Percentiles rank a stretch among this genome's conserved stretches.
These are phyloP conservation scores for Syzygium jambos DNA, from an alignment of 345 rosid genomes.

Conservation along the genomic window DNA sequence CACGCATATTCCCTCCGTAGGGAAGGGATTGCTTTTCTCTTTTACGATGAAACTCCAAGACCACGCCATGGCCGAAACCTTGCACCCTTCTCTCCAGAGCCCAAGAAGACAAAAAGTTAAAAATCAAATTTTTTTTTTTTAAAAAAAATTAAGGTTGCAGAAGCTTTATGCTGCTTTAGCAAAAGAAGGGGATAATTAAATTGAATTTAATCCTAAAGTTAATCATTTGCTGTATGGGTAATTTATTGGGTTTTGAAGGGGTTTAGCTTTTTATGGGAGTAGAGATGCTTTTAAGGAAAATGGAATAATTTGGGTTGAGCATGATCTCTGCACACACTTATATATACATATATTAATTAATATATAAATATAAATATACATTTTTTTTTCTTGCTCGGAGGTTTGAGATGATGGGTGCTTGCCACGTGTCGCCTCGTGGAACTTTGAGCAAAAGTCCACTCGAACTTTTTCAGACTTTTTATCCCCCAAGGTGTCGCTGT, in stretches of 20 bases:
- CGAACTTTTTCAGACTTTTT: neutral
- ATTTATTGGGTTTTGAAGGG: neutral
- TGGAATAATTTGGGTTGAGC: slow-evolving; percentile 4
- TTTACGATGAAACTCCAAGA: slow-evolving; percentile 34
- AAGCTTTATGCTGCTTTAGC: slow-evolving; percentile 9
- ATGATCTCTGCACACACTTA: neutral
- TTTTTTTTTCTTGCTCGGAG: neutral
- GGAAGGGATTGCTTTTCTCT: slow-evolving; percentile 26
- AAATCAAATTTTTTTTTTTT: no score
- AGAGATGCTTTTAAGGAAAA: slow-evolving; percentile 27
- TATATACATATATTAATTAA: no score
- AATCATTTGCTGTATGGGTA: neutral
- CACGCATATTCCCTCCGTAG: slow-evolving; percentile 47
- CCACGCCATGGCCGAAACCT: neutral
- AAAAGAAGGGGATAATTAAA: neutral
- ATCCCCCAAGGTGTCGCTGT: neutral
- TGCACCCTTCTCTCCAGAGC: neutral
- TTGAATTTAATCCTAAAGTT: neutral
- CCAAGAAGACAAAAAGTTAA: neutral
- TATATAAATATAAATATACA: neutral
- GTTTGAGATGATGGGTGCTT: neutral
- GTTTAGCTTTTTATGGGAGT: slow-evolving; percentile 10
- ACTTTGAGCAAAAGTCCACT: neutral
- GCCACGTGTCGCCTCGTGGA: neutral
- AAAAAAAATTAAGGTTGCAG: fast-evolving